Conservation (phyloP, 768 basidiomycete genomes). For the Suillus bovinus region DNA sequence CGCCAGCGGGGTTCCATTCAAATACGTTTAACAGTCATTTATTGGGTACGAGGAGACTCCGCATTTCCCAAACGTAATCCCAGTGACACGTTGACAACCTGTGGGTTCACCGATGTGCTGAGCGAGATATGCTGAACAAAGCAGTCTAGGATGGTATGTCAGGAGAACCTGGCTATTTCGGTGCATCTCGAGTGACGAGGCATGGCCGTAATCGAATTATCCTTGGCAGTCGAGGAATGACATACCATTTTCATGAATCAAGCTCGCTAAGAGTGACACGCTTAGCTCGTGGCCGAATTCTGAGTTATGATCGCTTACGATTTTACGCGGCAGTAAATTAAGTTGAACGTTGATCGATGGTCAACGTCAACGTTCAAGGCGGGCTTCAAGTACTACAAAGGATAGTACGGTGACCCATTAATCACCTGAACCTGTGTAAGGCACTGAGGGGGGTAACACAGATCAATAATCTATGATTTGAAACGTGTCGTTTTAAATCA, state of each 20-base stretch:
- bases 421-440: neutral
- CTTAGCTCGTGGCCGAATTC: neutral
- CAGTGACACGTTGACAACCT: neutral
- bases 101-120: neutral
- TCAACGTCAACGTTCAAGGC: neutral
- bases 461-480: conserved; percentile 1
- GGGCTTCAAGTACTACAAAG: neutral
- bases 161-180: neutral
- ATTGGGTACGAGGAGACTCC: neutral
- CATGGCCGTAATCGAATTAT: neutral
- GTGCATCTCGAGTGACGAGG: neutral
- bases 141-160: neutral
- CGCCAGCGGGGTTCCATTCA: neutral
- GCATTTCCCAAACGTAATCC: neutral
- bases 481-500: conserved; percentile 5
- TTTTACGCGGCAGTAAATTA: neutral
- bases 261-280: neutral
- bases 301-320: neutral
- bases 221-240: neutral
- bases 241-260: neutral
- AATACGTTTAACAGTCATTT: neutral
- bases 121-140: neutral
- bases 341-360: neutral
- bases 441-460: neutral
- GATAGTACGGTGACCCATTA: too few species aligned